These are phyloP conservation scores for Populus ilicifolia DNA, from an alignment of 345 rosid genomes.

Conservation along the genomic window DNA sequence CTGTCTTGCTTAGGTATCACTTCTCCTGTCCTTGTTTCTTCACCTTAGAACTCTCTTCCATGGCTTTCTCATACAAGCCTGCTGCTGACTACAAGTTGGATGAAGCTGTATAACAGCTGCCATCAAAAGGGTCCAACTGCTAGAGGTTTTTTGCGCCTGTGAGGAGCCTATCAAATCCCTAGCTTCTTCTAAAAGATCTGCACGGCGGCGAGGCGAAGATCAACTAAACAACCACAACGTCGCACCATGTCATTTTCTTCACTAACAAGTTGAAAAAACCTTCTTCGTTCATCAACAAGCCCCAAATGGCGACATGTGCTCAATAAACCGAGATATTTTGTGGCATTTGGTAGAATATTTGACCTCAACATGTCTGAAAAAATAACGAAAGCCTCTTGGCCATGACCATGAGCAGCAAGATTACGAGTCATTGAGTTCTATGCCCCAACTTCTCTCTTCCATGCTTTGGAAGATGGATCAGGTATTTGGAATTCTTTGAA, in stretches of 20 bases:
- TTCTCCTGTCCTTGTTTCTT: slow-evolving; percentile 1
- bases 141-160: slow-evolving; percentile 1
- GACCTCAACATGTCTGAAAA: slow-evolving; percentile 49
- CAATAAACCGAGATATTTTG: slow-evolving; percentile 37
- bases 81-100: slow-evolving; percentile 10
- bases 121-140: slow-evolving; percentile 8
- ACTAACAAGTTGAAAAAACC: slow-evolving; percentile 36
- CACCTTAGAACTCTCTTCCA: not conserved
- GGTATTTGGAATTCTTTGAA: no score
- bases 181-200: slow-evolving; percentile 10
- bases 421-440: slow-evolving; percentile 54
- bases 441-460: slow-evolving; percentile 39
- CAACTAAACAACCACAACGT: slow-evolving; percentile 4
- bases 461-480: slow-evolving; percentile 28
- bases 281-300: slow-evolving; percentile 41
- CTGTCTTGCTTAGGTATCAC: no score
- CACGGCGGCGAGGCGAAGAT: slow-evolving; percentile 3
- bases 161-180: slow-evolving; percentile 4
- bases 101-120: slow-evolving; percentile 6
- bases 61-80: slow-evolving; percentile 15
- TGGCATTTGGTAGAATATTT: slow-evolving; percentile 40
- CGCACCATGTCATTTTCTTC: slow-evolving; percentile 36
- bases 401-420: slow-evolving; percentile 42
- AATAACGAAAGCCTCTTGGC: slow-evolving; percentile 37
- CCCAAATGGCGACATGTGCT: slow-evolving; percentile 58